These are phyloP conservation scores for Begonia peltatifolia DNA, from an alignment of 306 rosid genomes.

Conservation along the genomic window DNA sequence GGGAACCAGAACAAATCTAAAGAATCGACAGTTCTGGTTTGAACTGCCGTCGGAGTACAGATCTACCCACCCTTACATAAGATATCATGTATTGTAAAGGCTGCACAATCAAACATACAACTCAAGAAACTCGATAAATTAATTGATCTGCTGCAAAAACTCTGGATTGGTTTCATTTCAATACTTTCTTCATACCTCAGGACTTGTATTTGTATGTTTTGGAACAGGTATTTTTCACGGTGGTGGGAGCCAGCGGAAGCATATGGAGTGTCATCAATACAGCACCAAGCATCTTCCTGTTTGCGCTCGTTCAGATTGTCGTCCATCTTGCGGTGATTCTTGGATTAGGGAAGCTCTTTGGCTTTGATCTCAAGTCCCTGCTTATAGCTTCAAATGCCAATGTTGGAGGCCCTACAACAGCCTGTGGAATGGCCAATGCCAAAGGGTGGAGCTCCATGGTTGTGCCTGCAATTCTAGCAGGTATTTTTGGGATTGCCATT, in stretches of 20 bases:
- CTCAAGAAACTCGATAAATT: no score
- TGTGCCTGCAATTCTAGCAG: slow-evolving; percentile 68
- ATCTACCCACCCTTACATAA: no score
- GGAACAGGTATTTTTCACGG: slow-evolving; percentile 30
- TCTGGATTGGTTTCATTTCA: no score
- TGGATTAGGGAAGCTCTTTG: slow-evolving; percentile 31
- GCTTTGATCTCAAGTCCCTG: slow-evolving; percentile 25
- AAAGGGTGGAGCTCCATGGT: slow-evolving; percentile 60
- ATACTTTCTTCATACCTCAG: no score
- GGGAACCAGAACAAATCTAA: no score
- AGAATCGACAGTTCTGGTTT: no score
- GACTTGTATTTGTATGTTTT: not conserved
- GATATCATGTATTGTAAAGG: no score
- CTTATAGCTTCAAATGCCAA: slow-evolving; percentile 47
- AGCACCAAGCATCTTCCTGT: slow-evolving; percentile 32
- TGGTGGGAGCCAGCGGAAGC: slow-evolving; percentile 39
- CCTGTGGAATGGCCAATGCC: slow-evolving; percentile 56
- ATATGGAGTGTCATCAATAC: slow-evolving; percentile 31
- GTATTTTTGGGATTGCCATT: slow-evolving; percentile 52
- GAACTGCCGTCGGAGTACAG: no score
- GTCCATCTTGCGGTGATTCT: slow-evolving; percentile 31
- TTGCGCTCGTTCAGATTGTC: slow-evolving; percentile 22
- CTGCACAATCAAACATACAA: no score
- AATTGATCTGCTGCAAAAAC: no score
- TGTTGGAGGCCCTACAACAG: slow-evolving; percentile 40